Evolutionary conservation across 164 flowering plant species (phyloP), one percentile per base, ranked within the genome.

Genomic region (Magnolia kwangsiensis): DNA sequence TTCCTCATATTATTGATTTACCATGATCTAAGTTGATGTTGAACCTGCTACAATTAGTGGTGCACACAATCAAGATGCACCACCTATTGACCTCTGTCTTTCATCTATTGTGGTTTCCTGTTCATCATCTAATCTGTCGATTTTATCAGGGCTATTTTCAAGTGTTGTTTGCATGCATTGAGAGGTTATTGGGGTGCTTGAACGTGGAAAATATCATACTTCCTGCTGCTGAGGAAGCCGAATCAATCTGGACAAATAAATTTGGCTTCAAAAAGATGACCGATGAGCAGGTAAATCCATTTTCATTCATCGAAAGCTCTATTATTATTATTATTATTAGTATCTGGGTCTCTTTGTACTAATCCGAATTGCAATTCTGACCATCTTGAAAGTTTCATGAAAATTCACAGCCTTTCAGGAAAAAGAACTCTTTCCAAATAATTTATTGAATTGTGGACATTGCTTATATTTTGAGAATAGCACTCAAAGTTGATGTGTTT

Each of bases 221-320:
- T 37, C 98, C 98, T 69, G 97, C 98, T 27, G 91, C 98, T 72
- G 97, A 91, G 82, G 92, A 91, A 55, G 98, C 98, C 27, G 89
- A 90, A 82, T 82, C 92, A 20, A 91, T 93, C 72, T 95, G 98
- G 98, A 89, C 89, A 3, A 89, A 85, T 49, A 93, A 86, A 81
- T 89, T 92, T 74, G 95, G 95, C 66, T 96, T 96, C 81, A 82
- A 74, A 67, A 90, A 86, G 87, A 89, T 94, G 88, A 83, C 85
- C 1, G 83, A 87, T 14, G 95, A 91, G 19, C 86, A 78, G 75
- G 97, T 95, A 87, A 88, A 89, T 79, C 61, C 73, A 19, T 6
- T 70, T 8, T 70, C 72, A n/a, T 45, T 10, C 4, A 14, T 67
- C 49, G 45, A 24, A 67, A 24, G 61, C 61, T 11, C 61, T 55